These are phyloP conservation scores for Senecio squalidus DNA, from an alignment of 140 eudicot species.

Conservation along the genomic window DNA sequence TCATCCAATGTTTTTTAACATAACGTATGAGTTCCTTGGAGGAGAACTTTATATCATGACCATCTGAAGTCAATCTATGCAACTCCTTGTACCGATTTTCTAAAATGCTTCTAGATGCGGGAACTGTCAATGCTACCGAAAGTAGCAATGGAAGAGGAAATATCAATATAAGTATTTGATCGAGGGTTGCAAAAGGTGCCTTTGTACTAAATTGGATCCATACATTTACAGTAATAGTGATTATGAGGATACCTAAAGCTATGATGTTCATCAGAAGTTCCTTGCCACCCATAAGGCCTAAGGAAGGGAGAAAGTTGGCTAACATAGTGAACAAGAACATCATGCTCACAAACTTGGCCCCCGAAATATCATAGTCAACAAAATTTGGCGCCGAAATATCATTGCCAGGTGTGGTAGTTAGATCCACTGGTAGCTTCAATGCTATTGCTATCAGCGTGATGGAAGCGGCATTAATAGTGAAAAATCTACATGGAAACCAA, in stretches of 20 bases:
- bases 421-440: constrained; percentile 31
- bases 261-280: constrained; percentile 1
- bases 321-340: neutral
- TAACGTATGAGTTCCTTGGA: neutral
- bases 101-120: constrained; percentile 1
- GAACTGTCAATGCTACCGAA: neutral
- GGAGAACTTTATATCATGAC: neutral
- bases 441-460: constrained; percentile 34
- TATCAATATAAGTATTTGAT: neutral
- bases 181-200: neutral
- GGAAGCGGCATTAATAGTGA: constrained; percentile 39
- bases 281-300: constrained; percentile 7
- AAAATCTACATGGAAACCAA: constrained; percentile 46
- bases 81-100: constrained; percentile 2
- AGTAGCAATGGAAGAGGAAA: neutral
- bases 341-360: neutral
- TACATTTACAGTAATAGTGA: neutral
- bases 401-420: neutral
- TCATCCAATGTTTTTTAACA: constrained; percentile 12
- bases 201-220: neutral
- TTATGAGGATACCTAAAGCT: constrained; percentile 1
- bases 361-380: too few species aligned
- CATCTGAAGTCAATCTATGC: neutral
- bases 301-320: constrained; percentile 13
- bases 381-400: too few species aligned